Conservation (phyloP, 208 protist genomes). For the Trypanosoma vivax region DNA sequence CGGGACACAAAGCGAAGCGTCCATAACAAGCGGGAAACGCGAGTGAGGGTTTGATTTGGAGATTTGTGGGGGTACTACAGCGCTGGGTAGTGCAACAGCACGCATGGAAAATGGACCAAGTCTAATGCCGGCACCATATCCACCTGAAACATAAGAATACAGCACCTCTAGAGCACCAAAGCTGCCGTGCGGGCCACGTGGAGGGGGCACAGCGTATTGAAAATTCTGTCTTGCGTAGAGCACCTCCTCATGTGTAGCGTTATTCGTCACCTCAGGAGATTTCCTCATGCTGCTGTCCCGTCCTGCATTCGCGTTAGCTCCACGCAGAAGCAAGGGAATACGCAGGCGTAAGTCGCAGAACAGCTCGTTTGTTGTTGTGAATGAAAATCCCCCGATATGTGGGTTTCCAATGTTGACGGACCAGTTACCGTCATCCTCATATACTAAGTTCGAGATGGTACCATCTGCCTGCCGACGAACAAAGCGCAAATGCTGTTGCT, state of each 20-base stretch:
- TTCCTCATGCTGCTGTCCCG: no score
- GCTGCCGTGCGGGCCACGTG: background rate
- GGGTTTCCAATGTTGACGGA: constrained; percentile 21
- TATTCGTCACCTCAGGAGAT: no score
- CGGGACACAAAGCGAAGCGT: constrained; percentile 1
- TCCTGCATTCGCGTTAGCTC: no score
- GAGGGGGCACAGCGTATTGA: background rate
- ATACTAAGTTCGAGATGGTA: constrained; percentile 22
- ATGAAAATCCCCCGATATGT: constrained; percentile 31
- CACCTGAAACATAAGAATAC: background rate
- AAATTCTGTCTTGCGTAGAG: background rate
- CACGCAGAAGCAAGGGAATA: constrained; percentile 33
- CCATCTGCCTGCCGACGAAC: constrained; percentile 25
- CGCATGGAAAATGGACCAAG: constrained; percentile 15
- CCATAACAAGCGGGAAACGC: constrained; percentile 3
- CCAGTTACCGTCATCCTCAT: constrained; percentile 45
- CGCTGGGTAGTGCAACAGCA: background rate
- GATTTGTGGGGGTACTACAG: background rate
- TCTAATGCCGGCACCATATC: constrained; percentile 5
- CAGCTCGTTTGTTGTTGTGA: constrained; percentile 33
- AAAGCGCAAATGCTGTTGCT: constrained; percentile 54
- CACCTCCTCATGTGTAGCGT: background rate
- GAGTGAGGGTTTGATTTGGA: background rate
- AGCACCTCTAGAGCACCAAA: constrained; percentile 17
- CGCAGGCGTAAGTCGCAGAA: constrained; percentile 29